Evolutionary conservation across 73 alveolate genomes (phyloP), one percentile per base, ranked within the genome.

Genomic region (Symbiodinium pilosum): DNA sequence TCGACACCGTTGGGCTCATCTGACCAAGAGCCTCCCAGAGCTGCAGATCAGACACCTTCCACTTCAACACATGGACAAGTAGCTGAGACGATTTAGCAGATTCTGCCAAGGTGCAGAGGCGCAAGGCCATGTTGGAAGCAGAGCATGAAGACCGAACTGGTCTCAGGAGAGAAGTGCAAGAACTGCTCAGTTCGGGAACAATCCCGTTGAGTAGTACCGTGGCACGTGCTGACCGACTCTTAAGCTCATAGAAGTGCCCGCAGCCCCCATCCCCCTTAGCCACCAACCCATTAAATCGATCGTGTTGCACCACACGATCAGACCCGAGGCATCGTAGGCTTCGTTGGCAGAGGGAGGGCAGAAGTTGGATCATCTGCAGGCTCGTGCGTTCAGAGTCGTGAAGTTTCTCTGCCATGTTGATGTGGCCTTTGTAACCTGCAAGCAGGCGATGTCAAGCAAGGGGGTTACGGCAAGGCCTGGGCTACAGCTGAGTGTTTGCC

Each of bases 381-480:
- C 68, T 47, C 21, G 6, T 47, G 59, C 59, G 59, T 47, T 6
- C 6, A 47, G 59, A 47, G 59, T 47, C 4, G 41, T 20, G 39
- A 38, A 28, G 39, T 64, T 64, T 18, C 41, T 24, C 18, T 38
- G 30, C 39, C 38, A 14, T 24, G 3, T 18, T 64, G 81, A 9
- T n/a, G 73, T n/a, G 20, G 73, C 34, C 20, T 54, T 24, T 54
- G 73, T 11, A 26, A 54, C 73, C 26, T 26, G 73, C 73, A 54
- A 24, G 16, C 59, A 88, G 95, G 95, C 26, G 95, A 88, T 64
- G 95, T 88, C 86, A 88, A 88, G 86, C 95, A 88, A 64, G 95
- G 95, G 38, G 95, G 95, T 28, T 88, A 88, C 73, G 95, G 95
- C 40, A 88, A 88, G 95, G 95, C 95, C 95, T 3, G 32, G n/a